Evolutionary conservation across 441 rosid genomes (phyloP), one percentile per base, ranked within the genome.

Genomic region (Metrosideros polymorpha): DNA sequence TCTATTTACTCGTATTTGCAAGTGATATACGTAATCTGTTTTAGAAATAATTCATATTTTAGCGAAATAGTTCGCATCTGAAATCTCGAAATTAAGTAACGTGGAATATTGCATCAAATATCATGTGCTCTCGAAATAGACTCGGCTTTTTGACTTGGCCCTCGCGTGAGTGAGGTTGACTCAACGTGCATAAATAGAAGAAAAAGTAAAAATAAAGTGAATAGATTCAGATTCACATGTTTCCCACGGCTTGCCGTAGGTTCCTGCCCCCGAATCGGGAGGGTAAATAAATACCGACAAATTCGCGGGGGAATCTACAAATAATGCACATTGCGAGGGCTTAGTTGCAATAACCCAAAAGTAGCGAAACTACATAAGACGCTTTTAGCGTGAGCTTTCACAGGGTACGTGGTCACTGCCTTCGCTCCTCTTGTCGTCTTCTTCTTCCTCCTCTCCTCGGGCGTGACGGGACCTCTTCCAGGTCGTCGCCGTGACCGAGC

Each of bases 21-120:
- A 4, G 12, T 2, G 0, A 32, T 63, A 63, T 4, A 32, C 17
- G 10, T 0, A 0, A 8, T 63, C 6, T 17, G 17, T 18, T 63
- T 63, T 4, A 8, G 6, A 30, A 63, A 32, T 63, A 3, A 63
- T 3, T 32, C 0, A 61, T 17, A n/a, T 63, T 32, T 18, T 63
- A 1, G 1, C 6, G 5, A 18, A 63, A 32, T 2, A 18, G 18
- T 29, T 9, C 0, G 22, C 9, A 32, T 5, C 43, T 19, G 32
- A 52, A 52, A 18, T 56, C 6, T 12, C 7, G 5, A 56, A 39
- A 39, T 6, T 22, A 42, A 71, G 25, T 3, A 3, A 39, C n/a
- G 15, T 39, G 47, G 8, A 47, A 71, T 5, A 39, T 71, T 12
- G 15, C 47, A 10, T 22, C 17, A 10, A 22, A 24, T 22, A 22